Conservation (phyloP, 352 stramenopile genomes). For the Pythium grandisporangium region DNA sequence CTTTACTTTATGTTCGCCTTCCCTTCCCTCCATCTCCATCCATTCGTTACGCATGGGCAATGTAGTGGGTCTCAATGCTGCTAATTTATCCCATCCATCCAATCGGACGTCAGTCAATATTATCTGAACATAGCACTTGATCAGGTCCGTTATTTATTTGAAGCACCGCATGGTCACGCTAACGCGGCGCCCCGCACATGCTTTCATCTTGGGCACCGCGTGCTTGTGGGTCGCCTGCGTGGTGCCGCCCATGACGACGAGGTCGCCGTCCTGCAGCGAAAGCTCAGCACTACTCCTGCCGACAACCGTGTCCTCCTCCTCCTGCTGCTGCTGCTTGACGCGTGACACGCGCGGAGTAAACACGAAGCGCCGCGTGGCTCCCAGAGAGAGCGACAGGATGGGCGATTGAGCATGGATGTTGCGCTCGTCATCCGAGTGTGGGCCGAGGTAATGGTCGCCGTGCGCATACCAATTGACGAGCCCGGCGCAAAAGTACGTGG, state of each 20-base stretch:
- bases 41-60: no score
- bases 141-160: conserved; percentile 13
- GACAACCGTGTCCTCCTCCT: no score
- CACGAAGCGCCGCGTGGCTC: conserved; percentile 58
- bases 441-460: conserved; percentile 74
- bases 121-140: no score
- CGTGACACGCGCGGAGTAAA: conserved; percentile 27
- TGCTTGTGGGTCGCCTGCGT: conserved; percentile 76
- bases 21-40: no score
- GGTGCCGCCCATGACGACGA: conserved; percentile 75
- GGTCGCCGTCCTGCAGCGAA: conserved; percentile 50
- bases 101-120: no score
- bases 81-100: no score
- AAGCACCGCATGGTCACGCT: conserved; percentile 48
- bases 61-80: no score
- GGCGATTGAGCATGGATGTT: conserved; percentile 36
- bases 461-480: conserved; percentile 83
- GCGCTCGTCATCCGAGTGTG: conserved; percentile 64
- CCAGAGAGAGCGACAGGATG: conserved; percentile 63
- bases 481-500: conserved; percentile 5
- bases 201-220: conserved; percentile 63
- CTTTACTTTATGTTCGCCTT: no score
- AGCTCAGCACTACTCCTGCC: no score
- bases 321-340: conserved; percentile 1
- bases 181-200: conserved; percentile 26